Conservation (phyloP, 371 early-diverging fungal species). For the Mortierella sp. region DNA sequence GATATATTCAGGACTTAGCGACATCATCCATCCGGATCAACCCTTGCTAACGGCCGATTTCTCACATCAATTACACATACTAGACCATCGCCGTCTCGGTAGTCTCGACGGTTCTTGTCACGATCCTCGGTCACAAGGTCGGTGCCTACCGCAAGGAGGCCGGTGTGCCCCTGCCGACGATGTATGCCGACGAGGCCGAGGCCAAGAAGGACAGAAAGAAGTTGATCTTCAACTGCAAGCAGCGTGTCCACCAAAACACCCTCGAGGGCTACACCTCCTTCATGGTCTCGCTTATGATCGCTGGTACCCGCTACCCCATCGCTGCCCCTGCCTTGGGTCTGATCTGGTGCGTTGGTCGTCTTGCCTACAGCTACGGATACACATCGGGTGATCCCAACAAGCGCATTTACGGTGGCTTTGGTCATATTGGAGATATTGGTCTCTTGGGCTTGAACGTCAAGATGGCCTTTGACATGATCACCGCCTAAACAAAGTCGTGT, state of each 20-base stretch:
- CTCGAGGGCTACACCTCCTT: constrained; percentile 39
- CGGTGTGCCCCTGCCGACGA: constrained; percentile 72
- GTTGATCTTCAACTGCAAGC: constrained; percentile 75
- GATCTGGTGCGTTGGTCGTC: constrained; percentile 65
- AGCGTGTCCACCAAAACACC: constrained; percentile 78
- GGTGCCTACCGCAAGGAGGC: constrained; percentile 71
- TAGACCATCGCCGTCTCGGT: constrained; percentile 52
- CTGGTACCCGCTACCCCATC: constrained; percentile 68
- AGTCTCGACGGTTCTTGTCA: constrained; percentile 60
- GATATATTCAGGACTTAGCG: too few relatives aligned
- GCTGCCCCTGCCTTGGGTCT: constrained; percentile 64
- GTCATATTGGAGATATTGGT: constrained; percentile 38
- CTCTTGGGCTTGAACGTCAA: constrained; percentile 25
- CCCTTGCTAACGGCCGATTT: too few relatives aligned
- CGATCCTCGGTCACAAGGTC: constrained; percentile 66
- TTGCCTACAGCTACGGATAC: constrained; percentile 65
- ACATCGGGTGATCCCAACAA: constrained; percentile 65
- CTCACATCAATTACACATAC: background rate
- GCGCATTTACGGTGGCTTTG: constrained; percentile 26
- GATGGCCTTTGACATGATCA: constrained; percentile 36
- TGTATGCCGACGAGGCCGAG: constrained; percentile 72
- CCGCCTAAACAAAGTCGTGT: constrained; percentile 28
- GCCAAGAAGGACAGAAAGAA: constrained; percentile 71
- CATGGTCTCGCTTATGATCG: constrained; percentile 58
- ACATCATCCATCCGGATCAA: too few relatives aligned